A percentile compares a stretch with the other conserved stretches of the same genome.
Evolutionary conservation across 306 rosid species (phyloP).

Genomic region (Vigna unguiculata): DNA sequence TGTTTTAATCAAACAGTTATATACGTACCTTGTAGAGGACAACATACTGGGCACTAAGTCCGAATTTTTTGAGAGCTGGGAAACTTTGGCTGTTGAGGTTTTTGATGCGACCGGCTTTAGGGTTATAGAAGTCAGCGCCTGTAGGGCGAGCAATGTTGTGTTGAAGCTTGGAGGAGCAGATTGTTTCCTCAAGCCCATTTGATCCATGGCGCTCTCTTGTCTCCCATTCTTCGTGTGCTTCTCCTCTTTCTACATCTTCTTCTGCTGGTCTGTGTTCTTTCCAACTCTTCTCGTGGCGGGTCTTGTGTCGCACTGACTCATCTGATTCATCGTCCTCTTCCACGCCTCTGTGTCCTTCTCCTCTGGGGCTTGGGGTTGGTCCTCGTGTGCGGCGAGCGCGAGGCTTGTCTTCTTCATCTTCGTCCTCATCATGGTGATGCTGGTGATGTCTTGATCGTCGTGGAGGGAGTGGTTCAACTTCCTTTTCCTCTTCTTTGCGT

Average conservation of each 20-base stretch:
- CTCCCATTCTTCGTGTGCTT: neutral
- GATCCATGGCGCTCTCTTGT: neutral
- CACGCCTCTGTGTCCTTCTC: neutral
- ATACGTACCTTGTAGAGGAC: constrained; percentile 41
- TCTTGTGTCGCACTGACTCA: neutral
- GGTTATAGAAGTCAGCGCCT: constrained; percentile 52
- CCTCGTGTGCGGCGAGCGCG: neutral
- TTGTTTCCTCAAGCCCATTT: constrained; percentile 51
- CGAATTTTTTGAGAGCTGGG: constrained; percentile 47
- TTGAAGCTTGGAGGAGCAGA: constrained; percentile 42
- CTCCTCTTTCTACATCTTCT: neutral
- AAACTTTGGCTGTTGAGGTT: constrained; percentile 46
- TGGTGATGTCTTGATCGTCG: neutral
- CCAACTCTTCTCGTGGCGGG: neutral
- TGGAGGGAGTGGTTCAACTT: neutral
- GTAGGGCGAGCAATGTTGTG: constrained; percentile 52
- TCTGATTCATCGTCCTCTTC: neutral
- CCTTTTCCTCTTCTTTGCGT: neutral
- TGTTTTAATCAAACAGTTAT: neutral
- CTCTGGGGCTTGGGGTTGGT: neutral
- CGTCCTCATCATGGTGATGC: neutral
- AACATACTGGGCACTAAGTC: constrained; percentile 56
- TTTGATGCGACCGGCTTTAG: constrained; percentile 51
- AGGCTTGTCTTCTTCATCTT: neutral
- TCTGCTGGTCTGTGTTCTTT: neutral